Evolutionary conservation across 306 rosid genomes (phyloP).

Genomic region (Gastrolobium bilobum): DNA sequence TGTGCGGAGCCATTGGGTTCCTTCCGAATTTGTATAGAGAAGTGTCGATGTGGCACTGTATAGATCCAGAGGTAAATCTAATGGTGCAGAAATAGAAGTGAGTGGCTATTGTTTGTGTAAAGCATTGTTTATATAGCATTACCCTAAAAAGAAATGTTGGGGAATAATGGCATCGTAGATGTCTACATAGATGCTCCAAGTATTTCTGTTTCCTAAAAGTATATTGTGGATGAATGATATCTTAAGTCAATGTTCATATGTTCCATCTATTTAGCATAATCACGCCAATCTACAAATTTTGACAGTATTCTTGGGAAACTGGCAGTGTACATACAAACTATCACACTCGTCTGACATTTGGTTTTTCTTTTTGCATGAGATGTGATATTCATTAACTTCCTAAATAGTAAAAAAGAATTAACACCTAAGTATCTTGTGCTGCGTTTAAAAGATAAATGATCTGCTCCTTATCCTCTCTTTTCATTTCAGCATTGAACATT

Average conservation of each 20-base stretch:
- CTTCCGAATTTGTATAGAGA: not conserved
- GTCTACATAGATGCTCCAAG: not conserved
- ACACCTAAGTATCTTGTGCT: not conserved
- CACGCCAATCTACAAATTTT: conserved; percentile 6
- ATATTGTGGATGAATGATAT: not conserved
- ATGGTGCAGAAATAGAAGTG: not conserved
- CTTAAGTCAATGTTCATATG: not conserved
- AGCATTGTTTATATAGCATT: not conserved
- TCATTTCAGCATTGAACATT: conserved; percentile 22
- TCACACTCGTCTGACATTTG: not conserved
- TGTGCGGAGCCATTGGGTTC: conserved; percentile 17
- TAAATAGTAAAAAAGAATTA: not conserved
- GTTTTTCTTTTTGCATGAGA: not conserved
- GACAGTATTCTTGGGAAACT: conserved; percentile 7
- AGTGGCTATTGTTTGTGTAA: not conserved
- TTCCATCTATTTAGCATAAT: not conserved
- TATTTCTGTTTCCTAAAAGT: not conserved
- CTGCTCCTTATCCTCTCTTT: conserved; percentile 5
- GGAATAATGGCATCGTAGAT: not conserved
- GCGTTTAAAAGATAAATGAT: not conserved
- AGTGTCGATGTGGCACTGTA: not conserved
- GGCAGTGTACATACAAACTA: not conserved
- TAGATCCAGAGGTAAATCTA: not conserved
- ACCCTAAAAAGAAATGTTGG: not conserved
- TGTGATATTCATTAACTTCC: not conserved